Conservation (phyloP, 2,329 filamentous ascomycete genomes). For the Calonectria ilicicola region DNA sequence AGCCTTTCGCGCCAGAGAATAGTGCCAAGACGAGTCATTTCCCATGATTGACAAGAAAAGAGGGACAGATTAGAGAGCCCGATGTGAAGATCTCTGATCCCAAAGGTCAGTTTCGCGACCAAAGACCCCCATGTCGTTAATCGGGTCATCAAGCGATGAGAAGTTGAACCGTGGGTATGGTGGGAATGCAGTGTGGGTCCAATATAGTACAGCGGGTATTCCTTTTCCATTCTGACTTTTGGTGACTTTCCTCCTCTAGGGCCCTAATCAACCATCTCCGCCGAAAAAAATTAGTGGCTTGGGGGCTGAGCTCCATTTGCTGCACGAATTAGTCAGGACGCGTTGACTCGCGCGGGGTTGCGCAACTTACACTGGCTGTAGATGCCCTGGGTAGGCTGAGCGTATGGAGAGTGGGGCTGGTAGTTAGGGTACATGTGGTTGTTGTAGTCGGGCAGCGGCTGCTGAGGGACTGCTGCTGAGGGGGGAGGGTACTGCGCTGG, state of each 20-base stretch:
- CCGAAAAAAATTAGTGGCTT: constrained; percentile 43
- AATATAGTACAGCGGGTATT: constrained; percentile 45
- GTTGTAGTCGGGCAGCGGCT: constrained; percentile 67
- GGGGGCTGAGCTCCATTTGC: constrained; percentile 50
- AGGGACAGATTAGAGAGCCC: not conserved
- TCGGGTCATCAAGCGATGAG: constrained; percentile 16
- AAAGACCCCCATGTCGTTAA: not conserved
- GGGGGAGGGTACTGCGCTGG: constrained; percentile 75
- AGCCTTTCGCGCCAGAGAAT: constrained; percentile 20
- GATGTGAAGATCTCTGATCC: not conserved
- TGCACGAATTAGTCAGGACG: not conserved
- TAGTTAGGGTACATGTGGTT: constrained; percentile 69
- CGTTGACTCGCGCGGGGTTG: not conserved
- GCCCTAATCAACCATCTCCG: constrained; percentile 29
- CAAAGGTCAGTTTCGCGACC: not conserved
- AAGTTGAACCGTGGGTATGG: constrained; percentile 1
- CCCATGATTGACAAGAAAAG: constrained; percentile 5
- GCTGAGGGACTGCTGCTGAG: constrained; percentile 62
- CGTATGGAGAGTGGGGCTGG: constrained; percentile 70
- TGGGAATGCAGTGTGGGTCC: constrained; percentile 27
- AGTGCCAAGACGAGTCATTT: constrained; percentile 14
- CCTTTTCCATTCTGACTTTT: constrained; percentile 43
- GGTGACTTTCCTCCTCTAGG: constrained; percentile 44
- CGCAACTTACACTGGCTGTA: constrained; percentile 68
- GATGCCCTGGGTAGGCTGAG: constrained; percentile 67